Conservation (phyloP, 441 rosid genomes). For the Omphalea diandra region DNA sequence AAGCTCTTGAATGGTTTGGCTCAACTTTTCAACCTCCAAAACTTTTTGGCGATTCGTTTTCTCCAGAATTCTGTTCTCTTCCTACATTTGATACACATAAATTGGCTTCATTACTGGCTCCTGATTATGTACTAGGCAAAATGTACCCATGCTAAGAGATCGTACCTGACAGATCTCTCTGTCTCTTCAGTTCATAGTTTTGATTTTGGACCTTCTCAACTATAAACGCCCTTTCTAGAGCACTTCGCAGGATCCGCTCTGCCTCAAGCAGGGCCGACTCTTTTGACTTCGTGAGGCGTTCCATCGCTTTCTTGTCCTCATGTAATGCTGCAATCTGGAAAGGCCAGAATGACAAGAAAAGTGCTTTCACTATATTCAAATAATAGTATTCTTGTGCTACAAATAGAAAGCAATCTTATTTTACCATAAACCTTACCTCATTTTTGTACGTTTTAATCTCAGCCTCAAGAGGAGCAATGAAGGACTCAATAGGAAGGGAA, state of each 20-base stretch:
- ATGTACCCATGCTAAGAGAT: not conserved
- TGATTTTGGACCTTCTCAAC: slow-evolving; percentile 92
- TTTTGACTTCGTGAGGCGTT: slow-evolving; percentile 90
- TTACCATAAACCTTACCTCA: slow-evolving; percentile 40
- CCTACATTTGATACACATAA: slow-evolving; percentile 39
- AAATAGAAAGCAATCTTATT: not conserved
- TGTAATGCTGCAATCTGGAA: slow-evolving; percentile 62
- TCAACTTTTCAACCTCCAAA: slow-evolving; percentile 81
- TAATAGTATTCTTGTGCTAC: not conserved
- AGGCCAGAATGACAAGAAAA: not conserved
- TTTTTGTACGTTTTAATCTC: slow-evolving; percentile 72
- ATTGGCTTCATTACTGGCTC: not conserved
- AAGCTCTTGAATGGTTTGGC: slow-evolving; percentile 69
- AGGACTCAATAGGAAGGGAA: slow-evolving; percentile 53
- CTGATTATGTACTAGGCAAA: not conserved
- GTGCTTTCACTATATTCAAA: not conserved
- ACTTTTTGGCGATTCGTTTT: slow-evolving; percentile 91
- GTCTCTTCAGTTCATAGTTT: slow-evolving; percentile 67
- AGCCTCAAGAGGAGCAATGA: slow-evolving; percentile 86
- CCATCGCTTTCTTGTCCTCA: slow-evolving; percentile 91
- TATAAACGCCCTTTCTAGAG: slow-evolving; percentile 80
- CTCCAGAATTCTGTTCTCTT: slow-evolving; percentile 89
- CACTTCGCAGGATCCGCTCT: slow-evolving; percentile 72
- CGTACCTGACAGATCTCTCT: slow-evolving; percentile 81
- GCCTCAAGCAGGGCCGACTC: slow-evolving; percentile 90